Evolutionary conservation across 106 monocot genomes (phyloP).

Genomic region (Allium sativum): DNA sequence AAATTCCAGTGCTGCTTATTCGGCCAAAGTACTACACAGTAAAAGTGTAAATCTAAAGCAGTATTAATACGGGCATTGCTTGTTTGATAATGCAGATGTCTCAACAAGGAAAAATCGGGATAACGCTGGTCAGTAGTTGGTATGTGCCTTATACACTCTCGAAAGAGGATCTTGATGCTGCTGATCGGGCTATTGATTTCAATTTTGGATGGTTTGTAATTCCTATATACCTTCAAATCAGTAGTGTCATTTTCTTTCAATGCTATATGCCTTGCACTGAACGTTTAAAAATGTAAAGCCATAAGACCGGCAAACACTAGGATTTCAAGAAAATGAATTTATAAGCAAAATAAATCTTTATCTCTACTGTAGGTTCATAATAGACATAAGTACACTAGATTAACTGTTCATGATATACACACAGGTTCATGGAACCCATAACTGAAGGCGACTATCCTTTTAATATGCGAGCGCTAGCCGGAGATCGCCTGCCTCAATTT

Average conservation of each 20-base stretch:
- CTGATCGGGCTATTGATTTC: conserved; percentile 32
- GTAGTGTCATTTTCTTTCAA: too few species aligned
- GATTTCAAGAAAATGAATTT: too few species aligned
- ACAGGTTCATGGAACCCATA: conserved; percentile 5
- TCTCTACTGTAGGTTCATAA: not conserved
- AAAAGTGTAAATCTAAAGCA: too few species aligned
- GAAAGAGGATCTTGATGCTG: conserved; percentile 25
- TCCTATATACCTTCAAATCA: not conserved
- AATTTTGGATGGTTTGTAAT: conserved; percentile 15
- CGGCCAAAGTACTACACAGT: too few species aligned
- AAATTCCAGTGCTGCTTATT: too few species aligned
- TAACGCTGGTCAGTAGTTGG: conserved; percentile 36
- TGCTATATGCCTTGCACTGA: too few species aligned
- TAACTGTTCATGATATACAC: not conserved
- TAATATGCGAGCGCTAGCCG: conserved; percentile 1
- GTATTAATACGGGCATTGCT: not conserved
- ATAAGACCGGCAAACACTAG: too few species aligned
- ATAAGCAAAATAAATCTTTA: not conserved
- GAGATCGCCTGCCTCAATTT: conserved; percentile 1
- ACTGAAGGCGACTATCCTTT: conserved; percentile 3
- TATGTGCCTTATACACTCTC: conserved; percentile 24
- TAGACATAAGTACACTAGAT: too few species aligned
- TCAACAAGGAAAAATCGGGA: conserved; percentile 53
- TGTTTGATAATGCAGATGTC: conserved; percentile 12
- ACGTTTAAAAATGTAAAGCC: too few species aligned